These are phyloP conservation scores for Areca catechu DNA, from an alignment of 176 grass and related monocot genomes.

Conservation along the genomic window DNA sequence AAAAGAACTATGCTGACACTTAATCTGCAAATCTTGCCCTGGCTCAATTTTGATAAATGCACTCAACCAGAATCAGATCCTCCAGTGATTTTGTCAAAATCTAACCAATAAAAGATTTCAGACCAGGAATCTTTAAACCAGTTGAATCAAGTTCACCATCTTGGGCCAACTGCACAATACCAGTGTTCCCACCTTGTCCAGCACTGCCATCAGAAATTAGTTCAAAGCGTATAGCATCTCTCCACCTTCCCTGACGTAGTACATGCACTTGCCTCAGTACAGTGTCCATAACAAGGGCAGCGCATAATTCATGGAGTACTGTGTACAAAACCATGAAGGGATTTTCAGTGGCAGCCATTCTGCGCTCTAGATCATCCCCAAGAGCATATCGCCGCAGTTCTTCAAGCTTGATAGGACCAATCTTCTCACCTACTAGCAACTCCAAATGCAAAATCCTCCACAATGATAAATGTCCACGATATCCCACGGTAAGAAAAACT, in stretches of 20 bases:
- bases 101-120: conserved; percentile 82
- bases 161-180: conserved; percentile 43
- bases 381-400: conserved; percentile 66
- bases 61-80: conserved; percentile 46
- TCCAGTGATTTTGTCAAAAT: conserved; percentile 38
- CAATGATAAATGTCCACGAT: conserved; percentile 67
- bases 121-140: conserved; percentile 57
- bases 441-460: conserved; percentile 94
- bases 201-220: conserved; percentile 42
- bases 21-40: conserved; percentile 67
- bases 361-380: conserved; percentile 95
- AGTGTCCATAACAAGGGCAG: conserved; percentile 89
- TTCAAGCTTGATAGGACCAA: conserved; percentile 63
- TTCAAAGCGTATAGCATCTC: conserved; percentile 84
- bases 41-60: conserved; percentile 91
- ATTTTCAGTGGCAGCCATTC: conserved; percentile 80
- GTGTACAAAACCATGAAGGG: conserved; percentile 63
- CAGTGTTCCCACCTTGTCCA: conserved; percentile 41
- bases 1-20: conserved; percentile 80
- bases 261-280: conserved; percentile 61
- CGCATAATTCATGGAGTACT: conserved; percentile 80
- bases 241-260: conserved; percentile 76
- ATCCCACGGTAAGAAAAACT: conserved; percentile 85
- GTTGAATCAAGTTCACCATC: conserved; percentile 62
- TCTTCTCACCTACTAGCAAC: conserved; percentile 90